Conservation (phyloP, 768 basidiomycete genomes). For the Mycena chlorophos region DNA sequence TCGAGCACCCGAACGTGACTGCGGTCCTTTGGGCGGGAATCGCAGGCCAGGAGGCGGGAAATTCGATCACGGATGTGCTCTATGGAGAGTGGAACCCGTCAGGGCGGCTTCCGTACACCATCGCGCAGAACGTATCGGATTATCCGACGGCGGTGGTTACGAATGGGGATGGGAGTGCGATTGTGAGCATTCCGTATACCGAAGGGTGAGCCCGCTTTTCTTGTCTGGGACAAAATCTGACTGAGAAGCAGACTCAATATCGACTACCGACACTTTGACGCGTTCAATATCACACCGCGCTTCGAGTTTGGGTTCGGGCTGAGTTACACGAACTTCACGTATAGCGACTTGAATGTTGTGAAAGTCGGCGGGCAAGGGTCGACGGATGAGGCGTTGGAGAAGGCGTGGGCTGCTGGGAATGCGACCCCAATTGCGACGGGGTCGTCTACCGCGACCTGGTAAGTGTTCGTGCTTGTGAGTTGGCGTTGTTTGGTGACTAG, state of each 20-base stretch:
- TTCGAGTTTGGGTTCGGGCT: slow-evolving; percentile 91
- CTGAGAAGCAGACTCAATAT: slow-evolving; percentile 48
- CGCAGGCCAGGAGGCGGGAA: slow-evolving; percentile 70
- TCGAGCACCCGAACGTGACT: slow-evolving; percentile 70
- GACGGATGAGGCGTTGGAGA: slow-evolving; percentile 39
- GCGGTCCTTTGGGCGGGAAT: slow-evolving; percentile 71
- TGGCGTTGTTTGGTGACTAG: not conserved
- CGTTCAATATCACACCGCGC: slow-evolving; percentile 64
- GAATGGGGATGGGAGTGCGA: slow-evolving; percentile 36
- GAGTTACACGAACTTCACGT: slow-evolving; percentile 81
- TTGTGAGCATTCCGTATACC: slow-evolving; percentile 57
- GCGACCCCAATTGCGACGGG: slow-evolving; percentile 57
- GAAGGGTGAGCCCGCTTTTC: slow-evolving; percentile 43
- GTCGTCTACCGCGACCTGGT: slow-evolving; percentile 64
- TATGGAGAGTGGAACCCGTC: slow-evolving; percentile 71
- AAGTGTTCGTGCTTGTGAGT: slow-evolving; percentile 1
- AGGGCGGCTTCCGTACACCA: slow-evolving; percentile 72
- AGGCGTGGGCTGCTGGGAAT: slow-evolving; percentile 59
- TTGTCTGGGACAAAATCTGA: slow-evolving; percentile 2
- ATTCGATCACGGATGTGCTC: slow-evolving; percentile 67
- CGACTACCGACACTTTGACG: slow-evolving; percentile 72
- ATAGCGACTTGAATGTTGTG: slow-evolving; percentile 55
- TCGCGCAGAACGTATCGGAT: slow-evolving; percentile 59
- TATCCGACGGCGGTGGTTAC: slow-evolving; percentile 54
- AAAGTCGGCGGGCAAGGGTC: slow-evolving; percentile 41